Percentiles rank a stretch among this genome's conserved stretches.
Evolutionary conservation across 768 basidiomycete species (phyloP).

Genomic region (Mycena indigotica): DNA sequence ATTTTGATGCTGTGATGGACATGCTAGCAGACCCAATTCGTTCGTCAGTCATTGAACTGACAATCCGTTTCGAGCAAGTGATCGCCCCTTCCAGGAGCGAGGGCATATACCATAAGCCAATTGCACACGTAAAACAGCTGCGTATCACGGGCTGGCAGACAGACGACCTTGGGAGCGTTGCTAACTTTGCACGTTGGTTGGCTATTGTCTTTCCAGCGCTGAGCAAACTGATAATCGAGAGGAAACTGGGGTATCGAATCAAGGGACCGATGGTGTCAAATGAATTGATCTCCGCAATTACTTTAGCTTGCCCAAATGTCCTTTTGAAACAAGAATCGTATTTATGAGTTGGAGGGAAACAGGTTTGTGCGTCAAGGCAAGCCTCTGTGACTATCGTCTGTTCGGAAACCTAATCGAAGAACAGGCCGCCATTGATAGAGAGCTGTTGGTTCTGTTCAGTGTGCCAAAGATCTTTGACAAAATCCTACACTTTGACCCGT

Average conservation of each 20-base stretch:
- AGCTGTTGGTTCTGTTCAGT: no score
- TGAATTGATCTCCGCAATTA: background rate
- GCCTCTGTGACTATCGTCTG: background rate
- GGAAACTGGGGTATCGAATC: background rate
- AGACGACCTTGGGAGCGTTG: background rate
- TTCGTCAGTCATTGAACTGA: background rate
- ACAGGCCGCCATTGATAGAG: background rate
- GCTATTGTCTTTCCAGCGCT: background rate
- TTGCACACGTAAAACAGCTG: background rate
- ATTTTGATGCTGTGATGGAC: background rate
- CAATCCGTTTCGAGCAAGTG: background rate
- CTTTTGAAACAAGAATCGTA: background rate
- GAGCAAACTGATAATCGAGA: background rate
- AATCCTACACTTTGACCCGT: slow-evolving; percentile 25
- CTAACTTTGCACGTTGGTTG: background rate
- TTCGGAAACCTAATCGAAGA: background rate
- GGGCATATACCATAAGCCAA: background rate
- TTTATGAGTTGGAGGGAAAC: background rate
- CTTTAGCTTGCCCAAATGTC: background rate
- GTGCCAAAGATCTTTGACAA: no score
- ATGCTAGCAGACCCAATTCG: background rate
- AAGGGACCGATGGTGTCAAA: background rate
- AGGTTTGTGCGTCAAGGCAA: background rate
- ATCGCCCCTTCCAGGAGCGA: background rate
- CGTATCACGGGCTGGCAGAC: background rate